Conservation (phyloP, 1,284 basidiomycete genomes). For the Coniferiporia sulphurascens region DNA sequence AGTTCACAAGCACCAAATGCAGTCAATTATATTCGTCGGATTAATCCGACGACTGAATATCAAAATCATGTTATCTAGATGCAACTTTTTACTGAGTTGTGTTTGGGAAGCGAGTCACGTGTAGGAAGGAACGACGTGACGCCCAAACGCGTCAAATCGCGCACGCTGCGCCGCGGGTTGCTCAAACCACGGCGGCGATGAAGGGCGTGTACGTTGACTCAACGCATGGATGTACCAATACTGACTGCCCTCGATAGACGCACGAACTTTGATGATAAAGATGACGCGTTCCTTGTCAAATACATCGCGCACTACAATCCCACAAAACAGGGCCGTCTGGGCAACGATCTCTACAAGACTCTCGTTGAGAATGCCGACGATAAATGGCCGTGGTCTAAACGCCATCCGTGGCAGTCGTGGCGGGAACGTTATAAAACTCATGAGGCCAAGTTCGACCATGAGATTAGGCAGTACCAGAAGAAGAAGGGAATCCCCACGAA, state of each 20-base stretch:
- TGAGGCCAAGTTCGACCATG: constrained; percentile 33
- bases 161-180: neutral
- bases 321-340: constrained; percentile 32
- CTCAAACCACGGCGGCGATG: neutral
- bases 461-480: constrained; percentile 28
- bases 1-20: too few species aligned
- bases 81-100: neutral
- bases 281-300: constrained; percentile 36
- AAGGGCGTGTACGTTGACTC: neutral
- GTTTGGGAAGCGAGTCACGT: neutral
- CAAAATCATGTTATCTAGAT: too few species aligned
- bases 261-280: constrained; percentile 22
- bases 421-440: constrained; percentile 47
- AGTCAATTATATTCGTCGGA: too few species aligned
- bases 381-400: constrained; percentile 36
- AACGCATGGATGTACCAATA: neutral
- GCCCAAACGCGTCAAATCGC: neutral
- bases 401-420: constrained; percentile 52
- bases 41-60: too few species aligned
- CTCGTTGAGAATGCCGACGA: constrained; percentile 36
- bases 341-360: constrained; percentile 37
- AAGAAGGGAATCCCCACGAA: constrained; percentile 1
- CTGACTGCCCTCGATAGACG: neutral
- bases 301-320: constrained; percentile 39
- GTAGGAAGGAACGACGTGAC: neutral